These are phyloP conservation scores for Fraxinus pennsylvanica DNA, from an alignment of 257 asterid genomes.

Conservation along the genomic window DNA sequence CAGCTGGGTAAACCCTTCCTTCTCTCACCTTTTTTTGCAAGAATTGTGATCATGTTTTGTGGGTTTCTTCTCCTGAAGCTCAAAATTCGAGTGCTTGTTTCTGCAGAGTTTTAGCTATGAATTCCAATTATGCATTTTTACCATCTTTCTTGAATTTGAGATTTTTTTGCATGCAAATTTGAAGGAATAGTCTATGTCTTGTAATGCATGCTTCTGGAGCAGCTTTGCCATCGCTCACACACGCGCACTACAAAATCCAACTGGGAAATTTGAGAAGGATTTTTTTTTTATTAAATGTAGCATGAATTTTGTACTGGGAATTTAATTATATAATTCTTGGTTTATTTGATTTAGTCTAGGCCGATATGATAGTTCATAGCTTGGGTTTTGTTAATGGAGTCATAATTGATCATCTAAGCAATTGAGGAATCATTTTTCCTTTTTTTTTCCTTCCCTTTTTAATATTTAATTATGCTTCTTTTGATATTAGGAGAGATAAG, in stretches of 20 bases:
- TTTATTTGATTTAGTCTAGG: constrained; percentile 14
- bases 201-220: constrained; percentile 10
- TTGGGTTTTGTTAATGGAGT: constrained; percentile 11
- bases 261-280: background rate
- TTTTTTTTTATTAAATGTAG: background rate
- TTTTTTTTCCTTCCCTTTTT: background rate
- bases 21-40: constrained; percentile 21
- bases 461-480: background rate
- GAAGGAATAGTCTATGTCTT: background rate
- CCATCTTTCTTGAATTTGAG: constrained; percentile 4
- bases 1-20: constrained; percentile 15
- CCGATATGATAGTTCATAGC: background rate
- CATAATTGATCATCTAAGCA: background rate
- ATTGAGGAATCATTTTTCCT: background rate
- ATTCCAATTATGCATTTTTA: constrained; percentile 16
- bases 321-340: background rate
- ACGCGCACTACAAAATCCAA: background rate
- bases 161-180: constrained; percentile 12
- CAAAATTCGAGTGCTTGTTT: background rate
- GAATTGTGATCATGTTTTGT: constrained; percentile 13
- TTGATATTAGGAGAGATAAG: background rate
- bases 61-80: constrained; percentile 16
- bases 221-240: background rate
- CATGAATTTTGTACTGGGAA: background rate
- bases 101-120: background rate